Percentiles rank a stretch among this genome's conserved stretches.
phyloP scores from a whole-genome alignment of 148 eudicot genomes.

The Rhododendron kiyosumense region DNA sequence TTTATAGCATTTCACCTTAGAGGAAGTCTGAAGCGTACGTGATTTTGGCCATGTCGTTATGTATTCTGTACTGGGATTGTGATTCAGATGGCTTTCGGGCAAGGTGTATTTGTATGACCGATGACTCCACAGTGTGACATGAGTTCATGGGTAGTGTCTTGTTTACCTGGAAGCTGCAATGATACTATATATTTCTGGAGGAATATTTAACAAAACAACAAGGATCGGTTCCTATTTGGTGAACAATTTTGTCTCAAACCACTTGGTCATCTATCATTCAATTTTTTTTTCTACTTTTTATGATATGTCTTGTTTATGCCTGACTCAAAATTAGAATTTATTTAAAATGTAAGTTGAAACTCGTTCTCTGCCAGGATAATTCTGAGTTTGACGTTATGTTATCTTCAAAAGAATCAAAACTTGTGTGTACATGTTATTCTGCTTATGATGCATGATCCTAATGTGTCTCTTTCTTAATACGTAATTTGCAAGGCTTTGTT shows the following conservation, averaged over 20 bases:
- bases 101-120: not conserved
- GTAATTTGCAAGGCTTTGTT: not conserved
- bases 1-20: not conserved
- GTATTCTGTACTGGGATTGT: not conserved
- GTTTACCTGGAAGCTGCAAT: not conserved
- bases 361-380: too few species aligned
- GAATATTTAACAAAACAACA: not conserved
- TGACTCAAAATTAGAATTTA: not conserved
- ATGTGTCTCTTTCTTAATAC: not conserved
- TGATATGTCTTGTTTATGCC: not conserved
- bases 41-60: not conserved
- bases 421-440: not conserved
- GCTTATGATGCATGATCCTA: not conserved
- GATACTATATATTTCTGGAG: not conserved
- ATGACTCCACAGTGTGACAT: not conserved
- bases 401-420: not conserved
- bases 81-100: not conserved
- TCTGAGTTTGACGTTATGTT: not conserved
- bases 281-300: not conserved
- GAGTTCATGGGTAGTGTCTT: not conserved
- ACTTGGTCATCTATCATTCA: not conserved
- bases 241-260: not conserved
- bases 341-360: not conserved
- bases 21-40: not conserved
- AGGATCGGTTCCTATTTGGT: not conserved